Percentiles rank a stretch among this genome's conserved stretches.
Evolutionary conservation across 2,329 filamentous ascomycete genomes (phyloP).

Genomic region (Ambrosiella cleistominuta): DNA sequence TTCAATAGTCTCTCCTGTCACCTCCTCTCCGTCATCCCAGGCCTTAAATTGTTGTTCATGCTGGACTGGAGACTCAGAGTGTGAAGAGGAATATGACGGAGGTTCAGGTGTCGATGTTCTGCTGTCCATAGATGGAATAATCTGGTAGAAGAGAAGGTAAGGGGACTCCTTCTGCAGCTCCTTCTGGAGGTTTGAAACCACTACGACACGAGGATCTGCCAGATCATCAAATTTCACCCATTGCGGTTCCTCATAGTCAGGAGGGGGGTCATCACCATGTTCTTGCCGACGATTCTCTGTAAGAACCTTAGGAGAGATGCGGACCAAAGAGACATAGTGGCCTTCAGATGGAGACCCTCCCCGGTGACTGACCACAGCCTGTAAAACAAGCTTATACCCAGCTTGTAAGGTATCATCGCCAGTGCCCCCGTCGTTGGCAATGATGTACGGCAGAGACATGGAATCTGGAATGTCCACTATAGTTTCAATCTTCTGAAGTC

Average conservation of each 20-base stretch:
- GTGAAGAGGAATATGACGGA: conserved; percentile 40
- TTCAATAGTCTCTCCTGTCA: neutral
- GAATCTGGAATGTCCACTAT: conserved; percentile 71
- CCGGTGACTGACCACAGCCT: conserved; percentile 83
- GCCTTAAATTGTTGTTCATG: neutral
- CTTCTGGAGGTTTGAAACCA: conserved; percentile 60
- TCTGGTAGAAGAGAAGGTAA: conserved; percentile 89
- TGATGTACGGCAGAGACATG: conserved; percentile 76
- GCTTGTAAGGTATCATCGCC: conserved; percentile 46
- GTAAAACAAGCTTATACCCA: conserved; percentile 86
- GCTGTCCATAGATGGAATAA: conserved; percentile 64
- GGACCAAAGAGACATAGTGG: conserved; percentile 76
- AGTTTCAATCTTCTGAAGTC: conserved; percentile 37
- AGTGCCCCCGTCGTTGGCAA: conserved; percentile 23
- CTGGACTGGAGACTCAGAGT: conserved; percentile 17
- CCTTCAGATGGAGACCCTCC: conserved; percentile 49
- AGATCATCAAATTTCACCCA: conserved; percentile 94
- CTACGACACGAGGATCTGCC: conserved; percentile 49
- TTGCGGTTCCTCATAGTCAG: conserved; percentile 50
- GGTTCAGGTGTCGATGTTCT: conserved; percentile 34
- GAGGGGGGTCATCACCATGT: conserved; percentile 38
- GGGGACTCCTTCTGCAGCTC: conserved; percentile 76
- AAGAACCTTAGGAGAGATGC: conserved; percentile 48
- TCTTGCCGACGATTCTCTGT: conserved; percentile 35
- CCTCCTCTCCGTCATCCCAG: neutral